Base-by-base conservation (phyloP, 352 stramenopile genomes). In the Phytophthora litchii region DNA sequence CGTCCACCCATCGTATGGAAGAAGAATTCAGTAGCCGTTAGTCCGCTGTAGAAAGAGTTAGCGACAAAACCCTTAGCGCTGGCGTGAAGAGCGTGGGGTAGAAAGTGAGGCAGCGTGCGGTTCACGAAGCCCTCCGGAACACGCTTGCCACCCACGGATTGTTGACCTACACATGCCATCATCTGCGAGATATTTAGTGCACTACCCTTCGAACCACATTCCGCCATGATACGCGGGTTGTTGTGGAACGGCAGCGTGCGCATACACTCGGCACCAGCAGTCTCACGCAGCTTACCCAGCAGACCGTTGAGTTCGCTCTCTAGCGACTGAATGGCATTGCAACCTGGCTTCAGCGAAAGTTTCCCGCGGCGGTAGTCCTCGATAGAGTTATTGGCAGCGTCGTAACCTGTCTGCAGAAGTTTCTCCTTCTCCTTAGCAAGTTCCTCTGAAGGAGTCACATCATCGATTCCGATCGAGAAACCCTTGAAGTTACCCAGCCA, bases 171-270 rank as follows among this genome's bases (percentile, higher is more conserved):
- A 82, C 97, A 99, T 17, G 97, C 96, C 60, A 99, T 98, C 97
- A 99, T 99, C 76, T 99, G 98, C n/a, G 95, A 99, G 64, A 99
- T 99, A 72, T 99, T 99, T 2, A 99, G 71, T 6, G 95, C 86
- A 73, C 91, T 98, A 49, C 98, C 98, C 85, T 99, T 99, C 3
- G 96, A 98, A 36, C 98, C 98, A 80, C 96, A 99, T 54, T 98
- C 91, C 20, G 97, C 97, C 98, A 99, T 99, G 58, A 99, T 99
- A 67, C 86, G 84, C 32, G 86, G 86, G 55, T 92, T 96, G 73
- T 99, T 99, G 64, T 98, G 91, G 84, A 98, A 98, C n/a, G 95
- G 91, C 19, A 99, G 77, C 45, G 97, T 90, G 34, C 93, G 94
- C 97, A 99, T 99, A 57, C 96, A 98, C 70, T 99, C 91, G 62